Evolutionary conservation across 331 rosid genomes (phyloP).

Genomic region (Dryas integrifolia): DNA sequence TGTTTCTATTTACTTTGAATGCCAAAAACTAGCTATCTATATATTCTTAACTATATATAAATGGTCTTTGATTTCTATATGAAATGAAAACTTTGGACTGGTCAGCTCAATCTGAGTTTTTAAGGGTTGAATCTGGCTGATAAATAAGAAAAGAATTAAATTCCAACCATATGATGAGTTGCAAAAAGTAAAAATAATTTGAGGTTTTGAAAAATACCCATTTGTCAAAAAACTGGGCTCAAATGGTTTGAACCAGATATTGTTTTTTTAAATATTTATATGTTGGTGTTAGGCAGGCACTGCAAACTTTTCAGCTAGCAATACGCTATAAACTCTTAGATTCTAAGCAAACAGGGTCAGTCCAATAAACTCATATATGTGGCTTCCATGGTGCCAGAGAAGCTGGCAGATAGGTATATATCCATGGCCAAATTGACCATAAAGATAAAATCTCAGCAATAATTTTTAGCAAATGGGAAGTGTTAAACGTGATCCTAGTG

Average conservation of each 20-base stretch:
- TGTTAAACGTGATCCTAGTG: not conserved
- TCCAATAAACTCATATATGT: not conserved
- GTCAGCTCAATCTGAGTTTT: constrained; percentile 8
- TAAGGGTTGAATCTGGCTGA: not conserved
- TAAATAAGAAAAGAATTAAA: not conserved
- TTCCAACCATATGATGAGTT: not conserved
- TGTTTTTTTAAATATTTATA: not conserved
- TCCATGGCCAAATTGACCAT: too few relatives aligned
- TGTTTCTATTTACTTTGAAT: constrained; percentile 22
- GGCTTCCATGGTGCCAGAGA: not conserved
- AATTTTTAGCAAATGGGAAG: not conserved
- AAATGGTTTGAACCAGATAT: not conserved
- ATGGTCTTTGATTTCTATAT: not conserved
- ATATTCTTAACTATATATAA: too few relatives aligned
- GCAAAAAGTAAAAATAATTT: constrained; percentile 3
- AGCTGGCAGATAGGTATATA: not conserved
- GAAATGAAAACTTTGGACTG: not conserved
- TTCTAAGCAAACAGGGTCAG: not conserved
- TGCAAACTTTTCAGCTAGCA: not conserved
- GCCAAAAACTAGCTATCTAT: not conserved
- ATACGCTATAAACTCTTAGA: not conserved
- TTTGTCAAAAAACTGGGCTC: constrained; percentile 4
- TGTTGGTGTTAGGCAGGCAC: not conserved
- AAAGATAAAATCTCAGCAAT: too few relatives aligned
- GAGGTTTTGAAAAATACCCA: constrained; percentile 8